Evolutionary conservation across 1,284 basidiomycete species (phyloP).

Genomic region (Lentinula novae-zelandiae): DNA sequence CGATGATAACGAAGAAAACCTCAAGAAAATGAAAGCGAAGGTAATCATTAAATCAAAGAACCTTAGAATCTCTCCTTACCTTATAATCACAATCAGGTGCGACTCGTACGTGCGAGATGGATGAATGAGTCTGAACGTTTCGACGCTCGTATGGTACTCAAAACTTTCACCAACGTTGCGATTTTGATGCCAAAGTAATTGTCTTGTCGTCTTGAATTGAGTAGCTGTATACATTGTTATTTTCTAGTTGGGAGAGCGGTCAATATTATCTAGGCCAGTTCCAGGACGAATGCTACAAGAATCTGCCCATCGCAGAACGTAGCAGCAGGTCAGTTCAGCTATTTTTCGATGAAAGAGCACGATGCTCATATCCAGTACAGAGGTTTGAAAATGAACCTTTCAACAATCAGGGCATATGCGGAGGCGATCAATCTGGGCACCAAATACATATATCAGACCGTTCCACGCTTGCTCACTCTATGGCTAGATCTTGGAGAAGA

Average conservation of each 20-base stretch:
- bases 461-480: slow-evolving; percentile 91
- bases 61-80: not conserved
- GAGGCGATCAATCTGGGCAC: slow-evolving; percentile 82
- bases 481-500: slow-evolving; percentile 94
- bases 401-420: slow-evolving; percentile 68
- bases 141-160: slow-evolving; percentile 64
- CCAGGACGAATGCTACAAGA: slow-evolving; percentile 74
- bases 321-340: slow-evolving; percentile 40
- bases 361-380: slow-evolving; percentile 30
- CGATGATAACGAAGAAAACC: slow-evolving; percentile 42
- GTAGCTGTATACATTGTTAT: too few species aligned
- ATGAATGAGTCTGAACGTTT: slow-evolving; percentile 88
- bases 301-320: slow-evolving; percentile 45
- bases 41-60: slow-evolving; percentile 30
- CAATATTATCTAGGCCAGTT: slow-evolving; percentile 86
- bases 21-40: slow-evolving; percentile 66
- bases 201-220: too few species aligned
- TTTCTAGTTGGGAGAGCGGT: slow-evolving; percentile 77
- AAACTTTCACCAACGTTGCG: slow-evolving; percentile 55
- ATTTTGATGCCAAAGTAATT: slow-evolving; percentile 55
- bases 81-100: slow-evolving; percentile 50
- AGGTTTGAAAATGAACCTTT: slow-evolving; percentile 54
- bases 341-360: not conserved
- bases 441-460: slow-evolving; percentile 96
- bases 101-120: slow-evolving; percentile 89